Conservation (phyloP, 164 flowering plant species). For the Nelumbo lutea region DNA sequence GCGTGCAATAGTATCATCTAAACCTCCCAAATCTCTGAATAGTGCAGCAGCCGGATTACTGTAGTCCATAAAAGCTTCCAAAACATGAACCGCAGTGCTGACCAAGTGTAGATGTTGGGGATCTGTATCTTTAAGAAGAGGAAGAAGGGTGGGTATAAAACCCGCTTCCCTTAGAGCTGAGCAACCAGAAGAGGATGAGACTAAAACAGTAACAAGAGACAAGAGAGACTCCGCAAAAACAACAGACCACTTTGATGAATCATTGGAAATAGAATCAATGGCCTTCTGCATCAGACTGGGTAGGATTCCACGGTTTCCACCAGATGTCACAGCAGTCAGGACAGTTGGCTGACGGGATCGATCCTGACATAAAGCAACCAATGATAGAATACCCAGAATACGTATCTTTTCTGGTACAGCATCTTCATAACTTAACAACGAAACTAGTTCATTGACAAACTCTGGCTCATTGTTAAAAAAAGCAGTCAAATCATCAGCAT, state of each 20-base stretch:
- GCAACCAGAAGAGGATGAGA: slow-evolving; percentile 87
- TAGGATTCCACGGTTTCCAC: slow-evolving; percentile 79
- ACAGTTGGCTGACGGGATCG: slow-evolving; percentile 72
- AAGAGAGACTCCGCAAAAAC: slow-evolving; percentile 83
- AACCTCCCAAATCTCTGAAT: slow-evolving; percentile 86
- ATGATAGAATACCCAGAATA: slow-evolving; percentile 54
- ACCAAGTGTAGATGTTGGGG: slow-evolving; percentile 90
- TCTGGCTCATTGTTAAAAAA: slow-evolving; percentile 87
- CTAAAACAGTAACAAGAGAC: slow-evolving; percentile 80
- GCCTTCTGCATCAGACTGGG: slow-evolving; percentile 95
- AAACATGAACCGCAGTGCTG: slow-evolving; percentile 74
- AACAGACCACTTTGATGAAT: slow-evolving; percentile 69
- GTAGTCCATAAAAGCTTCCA: slow-evolving; percentile 92
- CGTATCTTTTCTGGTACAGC: slow-evolving; percentile 66
- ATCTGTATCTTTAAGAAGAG: slow-evolving; percentile 80
- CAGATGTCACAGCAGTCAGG: slow-evolving; percentile 75
- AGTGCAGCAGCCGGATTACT: slow-evolving; percentile 88
- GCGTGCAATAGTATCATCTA: slow-evolving; percentile 83
- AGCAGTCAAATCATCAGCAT: slow-evolving; percentile 62
- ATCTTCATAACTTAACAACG: slow-evolving; percentile 78
- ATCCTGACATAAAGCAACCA: slow-evolving; percentile 88
- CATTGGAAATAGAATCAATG: slow-evolving; percentile 55
- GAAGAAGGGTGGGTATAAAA: slow-evolving; percentile 83
- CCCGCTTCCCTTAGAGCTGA: slow-evolving; percentile 93
- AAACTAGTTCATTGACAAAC: slow-evolving; percentile 78